Conservation (phyloP, 495 filamentous ascomycete species). For the Talaromyces ruber region DNA sequence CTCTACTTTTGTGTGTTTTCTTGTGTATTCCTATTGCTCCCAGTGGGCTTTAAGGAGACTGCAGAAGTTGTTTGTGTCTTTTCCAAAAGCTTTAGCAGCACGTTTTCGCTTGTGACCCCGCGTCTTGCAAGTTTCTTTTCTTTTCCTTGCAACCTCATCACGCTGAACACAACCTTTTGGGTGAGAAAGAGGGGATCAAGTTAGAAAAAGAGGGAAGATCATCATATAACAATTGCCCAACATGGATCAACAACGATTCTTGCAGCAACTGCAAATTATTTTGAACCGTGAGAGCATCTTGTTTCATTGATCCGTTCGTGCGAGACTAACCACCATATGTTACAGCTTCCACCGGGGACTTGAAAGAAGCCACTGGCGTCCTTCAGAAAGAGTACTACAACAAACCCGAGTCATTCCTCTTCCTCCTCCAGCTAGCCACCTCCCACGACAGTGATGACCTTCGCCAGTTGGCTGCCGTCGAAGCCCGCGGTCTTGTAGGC, state of each 20-base stretch:
- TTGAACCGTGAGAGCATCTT: conserved; percentile 55
- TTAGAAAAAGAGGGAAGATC: not conserved
- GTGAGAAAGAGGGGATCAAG: conserved; percentile 1
- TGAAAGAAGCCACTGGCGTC: conserved; percentile 84
- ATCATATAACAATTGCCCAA: not conserved
- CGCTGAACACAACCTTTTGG: not conserved
- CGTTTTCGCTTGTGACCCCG: not conserved
- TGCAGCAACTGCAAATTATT: conserved; percentile 66
- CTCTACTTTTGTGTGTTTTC: not conserved
- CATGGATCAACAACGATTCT: conserved; percentile 70
- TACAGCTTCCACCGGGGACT: conserved; percentile 37
- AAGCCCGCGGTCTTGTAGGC: conserved; percentile 67
- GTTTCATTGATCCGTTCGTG: not conserved
- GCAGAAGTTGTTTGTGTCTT: not conserved
- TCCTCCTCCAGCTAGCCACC: conserved; percentile 77
- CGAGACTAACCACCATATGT: conserved; percentile 9
- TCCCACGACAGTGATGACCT: conserved; percentile 62
- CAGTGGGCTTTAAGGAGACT: not conserved
- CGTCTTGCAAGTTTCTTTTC: not conserved
- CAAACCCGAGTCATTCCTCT: conserved; percentile 69
- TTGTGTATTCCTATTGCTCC: not conserved
- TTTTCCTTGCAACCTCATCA: not conserved
- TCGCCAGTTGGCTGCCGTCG: conserved; percentile 83
- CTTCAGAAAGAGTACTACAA: conserved; percentile 89
- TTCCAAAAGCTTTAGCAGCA: not conserved